Evolutionary conservation across 306 rosid species (phyloP).

Genomic region (Castanopsis chinensis): DNA sequence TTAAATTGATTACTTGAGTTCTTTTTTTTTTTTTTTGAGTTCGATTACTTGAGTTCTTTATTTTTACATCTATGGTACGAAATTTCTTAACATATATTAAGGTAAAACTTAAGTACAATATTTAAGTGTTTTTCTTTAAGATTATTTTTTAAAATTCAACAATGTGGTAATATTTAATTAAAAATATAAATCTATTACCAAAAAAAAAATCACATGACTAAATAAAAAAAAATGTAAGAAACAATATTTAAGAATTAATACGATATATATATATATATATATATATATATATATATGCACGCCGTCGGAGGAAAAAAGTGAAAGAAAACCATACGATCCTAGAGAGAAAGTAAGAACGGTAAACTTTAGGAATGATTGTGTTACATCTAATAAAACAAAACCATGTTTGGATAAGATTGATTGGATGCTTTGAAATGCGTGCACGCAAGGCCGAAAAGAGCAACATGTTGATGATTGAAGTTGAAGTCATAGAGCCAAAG

Average conservation of each 20-base stretch:
- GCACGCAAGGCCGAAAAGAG: conserved; percentile 43
- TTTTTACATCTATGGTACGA: not conserved
- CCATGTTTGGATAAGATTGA: conserved; percentile 28
- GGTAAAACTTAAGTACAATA: too few species aligned
- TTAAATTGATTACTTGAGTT: not conserved
- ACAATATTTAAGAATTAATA: not conserved
- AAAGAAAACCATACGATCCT: not conserved
- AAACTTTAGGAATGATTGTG: conserved; percentile 23
- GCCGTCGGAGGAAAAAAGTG: not conserved
- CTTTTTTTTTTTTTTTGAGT: not conserved
- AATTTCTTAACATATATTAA: not conserved
- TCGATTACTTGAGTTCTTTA: not conserved
- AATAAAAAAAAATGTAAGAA: too few species aligned
- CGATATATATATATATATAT: too few species aligned
- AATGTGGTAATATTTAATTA: too few species aligned
- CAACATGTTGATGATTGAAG: not conserved
- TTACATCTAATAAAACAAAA: conserved; percentile 19
- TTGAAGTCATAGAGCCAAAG: conserved; percentile 13
- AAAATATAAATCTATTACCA: too few species aligned
- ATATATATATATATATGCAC: not conserved
- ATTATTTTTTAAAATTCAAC: accelerated
- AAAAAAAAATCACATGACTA: too few species aligned
- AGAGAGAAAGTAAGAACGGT: conserved; percentile 1
- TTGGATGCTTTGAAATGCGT: conserved; percentile 37
- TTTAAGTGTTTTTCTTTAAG: too few species aligned